Percentiles rank a stretch among this genome's conserved stretches.
These are phyloP conservation scores for Emmonsia crescens DNA, from an alignment of 2,329 filamentous ascomycete species.

Conservation along the genomic window DNA sequence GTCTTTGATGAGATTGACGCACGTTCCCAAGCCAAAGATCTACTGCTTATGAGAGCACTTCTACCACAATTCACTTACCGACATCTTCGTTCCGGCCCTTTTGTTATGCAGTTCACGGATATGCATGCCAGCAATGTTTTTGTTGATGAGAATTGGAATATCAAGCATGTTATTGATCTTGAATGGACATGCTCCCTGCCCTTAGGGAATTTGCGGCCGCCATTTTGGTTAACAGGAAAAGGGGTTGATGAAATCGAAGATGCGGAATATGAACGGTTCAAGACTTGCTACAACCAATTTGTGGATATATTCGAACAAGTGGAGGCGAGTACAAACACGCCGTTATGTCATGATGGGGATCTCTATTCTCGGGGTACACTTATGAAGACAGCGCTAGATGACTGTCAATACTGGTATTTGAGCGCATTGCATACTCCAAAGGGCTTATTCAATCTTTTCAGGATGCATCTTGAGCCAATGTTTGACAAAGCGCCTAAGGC, in stretches of 20 bases:
- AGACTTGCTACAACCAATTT: too few species aligned
- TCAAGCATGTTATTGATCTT: conserved; percentile 27
- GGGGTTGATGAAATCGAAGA: too few species aligned
- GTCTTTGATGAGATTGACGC: conserved; percentile 2
- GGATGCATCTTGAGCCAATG: not conserved
- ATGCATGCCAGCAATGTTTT: conserved; percentile 20
- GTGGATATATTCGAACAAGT: conserved; percentile 11
- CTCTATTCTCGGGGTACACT: not conserved
- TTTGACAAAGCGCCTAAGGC: conserved; percentile 4
- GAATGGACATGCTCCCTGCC: conserved; percentile 26
- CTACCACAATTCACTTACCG: conserved; percentile 19
- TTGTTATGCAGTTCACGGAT: conserved; percentile 27
- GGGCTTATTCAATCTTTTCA: conserved; percentile 8
- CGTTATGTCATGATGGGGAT: not conserved
- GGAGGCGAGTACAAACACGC: conserved; percentile 4
- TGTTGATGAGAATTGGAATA: conserved; percentile 23
- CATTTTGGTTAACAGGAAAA: too few species aligned
- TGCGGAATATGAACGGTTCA: too few species aligned
- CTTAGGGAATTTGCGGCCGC: conserved; percentile 18
- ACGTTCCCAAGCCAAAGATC: conserved; percentile 10
- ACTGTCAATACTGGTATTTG: conserved; percentile 10
- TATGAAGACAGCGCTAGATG: conserved; percentile 5
- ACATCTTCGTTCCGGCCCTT: conserved; percentile 22
- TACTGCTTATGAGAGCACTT: conserved; percentile 20
- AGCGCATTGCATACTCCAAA: conserved; percentile 7